These are phyloP conservation scores for Achaetomium macrosporum DNA, from an alignment of 2,329 filamentous ascomycete genomes.

Conservation along the genomic window DNA sequence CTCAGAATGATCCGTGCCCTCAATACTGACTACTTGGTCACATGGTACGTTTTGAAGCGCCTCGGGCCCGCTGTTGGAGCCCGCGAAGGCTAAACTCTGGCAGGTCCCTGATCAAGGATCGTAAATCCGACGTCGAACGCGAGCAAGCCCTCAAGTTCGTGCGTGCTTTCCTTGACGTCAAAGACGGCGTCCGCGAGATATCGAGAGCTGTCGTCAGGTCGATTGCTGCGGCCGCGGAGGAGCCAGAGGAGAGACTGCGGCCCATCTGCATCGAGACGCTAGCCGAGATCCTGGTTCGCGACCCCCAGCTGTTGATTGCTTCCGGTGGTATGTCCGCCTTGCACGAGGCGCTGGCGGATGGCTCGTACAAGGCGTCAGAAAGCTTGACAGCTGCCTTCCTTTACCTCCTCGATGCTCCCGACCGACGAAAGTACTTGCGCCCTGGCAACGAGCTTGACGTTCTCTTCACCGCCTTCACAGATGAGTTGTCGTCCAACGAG, in stretches of 20 bases:
- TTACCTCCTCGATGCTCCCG: slow-evolving; percentile 80
- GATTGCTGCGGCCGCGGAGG: slow-evolving; percentile 83
- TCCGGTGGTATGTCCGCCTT: slow-evolving; percentile 80
- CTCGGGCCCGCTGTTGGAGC: neutral
- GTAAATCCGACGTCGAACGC: slow-evolving; percentile 92
- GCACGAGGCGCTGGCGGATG: slow-evolving; percentile 88
- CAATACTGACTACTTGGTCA: slow-evolving; percentile 89
- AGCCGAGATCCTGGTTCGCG: slow-evolving; percentile 82
- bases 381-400: slow-evolving; percentile 83
- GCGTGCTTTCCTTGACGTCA: slow-evolving; percentile 89
- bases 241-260: slow-evolving; percentile 75
- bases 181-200: slow-evolving; percentile 82
- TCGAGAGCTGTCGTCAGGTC: slow-evolving; percentile 83
- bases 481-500: slow-evolving; percentile 61
- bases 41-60: slow-evolving; percentile 45
- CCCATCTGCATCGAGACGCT: slow-evolving; percentile 91
- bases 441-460: slow-evolving; percentile 86
- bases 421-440: slow-evolving; percentile 72
- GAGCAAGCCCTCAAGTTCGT: slow-evolving; percentile 97
- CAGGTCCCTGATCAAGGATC: slow-evolving; percentile 84
- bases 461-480: slow-evolving; percentile 87
- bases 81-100: slow-evolving; percentile 8
- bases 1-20: slow-evolving; percentile 80
- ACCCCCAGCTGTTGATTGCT: slow-evolving; percentile 72
- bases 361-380: slow-evolving; percentile 86